Evolutionary conservation across 1,284 basidiomycete genomes (phyloP).

Genomic region (Singerocomus inundabilis): DNA sequence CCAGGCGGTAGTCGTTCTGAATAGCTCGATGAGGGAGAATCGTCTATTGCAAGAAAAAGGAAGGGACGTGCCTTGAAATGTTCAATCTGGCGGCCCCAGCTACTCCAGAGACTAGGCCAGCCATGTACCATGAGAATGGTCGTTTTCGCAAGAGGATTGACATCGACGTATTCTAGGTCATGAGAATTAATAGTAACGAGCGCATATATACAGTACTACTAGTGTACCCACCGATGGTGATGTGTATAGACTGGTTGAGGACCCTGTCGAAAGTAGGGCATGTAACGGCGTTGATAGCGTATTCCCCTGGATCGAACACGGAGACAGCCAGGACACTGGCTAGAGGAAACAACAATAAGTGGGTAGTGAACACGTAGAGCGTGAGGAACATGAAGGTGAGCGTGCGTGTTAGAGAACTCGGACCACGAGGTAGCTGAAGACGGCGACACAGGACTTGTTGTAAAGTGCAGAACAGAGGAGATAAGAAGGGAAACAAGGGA

Average conservation of each 20-base stretch:
- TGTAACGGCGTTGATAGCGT: slow-evolving; percentile 33
- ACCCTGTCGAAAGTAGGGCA: slow-evolving; percentile 42
- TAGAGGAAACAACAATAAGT: slow-evolving; percentile 5
- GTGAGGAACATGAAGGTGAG: slow-evolving; percentile 6
- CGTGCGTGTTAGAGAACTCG: no score
- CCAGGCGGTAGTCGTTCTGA: slow-evolving; percentile 45
- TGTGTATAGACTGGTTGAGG: slow-evolving; percentile 29
- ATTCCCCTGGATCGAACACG: slow-evolving; percentile 41
- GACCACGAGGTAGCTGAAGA: no score
- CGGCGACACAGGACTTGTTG: no score
- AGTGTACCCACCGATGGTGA: slow-evolving; percentile 39
- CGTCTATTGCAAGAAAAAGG: neutral
- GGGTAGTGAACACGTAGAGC: slow-evolving; percentile 4
- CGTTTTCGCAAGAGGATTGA: slow-evolving; percentile 50
- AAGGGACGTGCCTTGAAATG: slow-evolving; percentile 49
- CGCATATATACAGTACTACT: slow-evolving; percentile 5
- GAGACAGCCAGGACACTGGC: neutral
- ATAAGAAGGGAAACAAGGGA: no score
- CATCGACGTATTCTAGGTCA: slow-evolving; percentile 56
- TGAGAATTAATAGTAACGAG: no score
- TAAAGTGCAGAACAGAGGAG: no score
- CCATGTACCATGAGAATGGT: slow-evolving; percentile 69
- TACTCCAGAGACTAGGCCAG: slow-evolving; percentile 73
- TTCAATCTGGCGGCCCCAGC: slow-evolving; percentile 66
- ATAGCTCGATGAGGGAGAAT: neutral